A percentile compares a stretch with the other conserved stretches of the same genome.
phyloP scores from a whole-genome alignment of 2,329 filamentous ascomycete genomes.

The Aspergillus spinulosporus region DNA sequence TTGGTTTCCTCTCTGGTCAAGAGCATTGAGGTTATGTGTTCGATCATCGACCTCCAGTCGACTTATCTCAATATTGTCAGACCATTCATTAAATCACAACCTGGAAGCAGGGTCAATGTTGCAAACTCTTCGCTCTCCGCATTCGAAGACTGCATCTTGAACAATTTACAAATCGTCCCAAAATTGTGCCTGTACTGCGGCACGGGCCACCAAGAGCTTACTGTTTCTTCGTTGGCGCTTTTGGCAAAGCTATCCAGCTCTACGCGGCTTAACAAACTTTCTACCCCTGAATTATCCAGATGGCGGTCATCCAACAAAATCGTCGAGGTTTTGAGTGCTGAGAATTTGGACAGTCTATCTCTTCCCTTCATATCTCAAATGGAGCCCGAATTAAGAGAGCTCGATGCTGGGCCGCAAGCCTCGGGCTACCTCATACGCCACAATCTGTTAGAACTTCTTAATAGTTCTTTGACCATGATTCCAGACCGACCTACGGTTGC shows the following conservation, averaged over 20 bases:
- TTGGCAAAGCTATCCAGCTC: constrained; percentile 86
- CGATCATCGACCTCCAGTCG: constrained; percentile 80
- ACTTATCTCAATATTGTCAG: constrained; percentile 92
- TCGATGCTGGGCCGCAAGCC: constrained; percentile 68
- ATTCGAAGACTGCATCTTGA: constrained; percentile 88
- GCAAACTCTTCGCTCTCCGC: constrained; percentile 77
- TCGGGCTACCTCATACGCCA: constrained; percentile 79
- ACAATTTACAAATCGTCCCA: constrained; percentile 74
- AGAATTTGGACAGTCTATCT: constrained; percentile 78
- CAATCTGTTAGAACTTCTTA: constrained; percentile 81
- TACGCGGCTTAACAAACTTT: constrained; percentile 71
- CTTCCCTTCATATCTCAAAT: constrained; percentile 71
- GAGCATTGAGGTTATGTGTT: constrained; percentile 79
- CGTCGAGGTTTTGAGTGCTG: constrained; percentile 81
- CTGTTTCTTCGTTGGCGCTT: constrained; percentile 75
- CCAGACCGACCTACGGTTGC: constrained; percentile 81
- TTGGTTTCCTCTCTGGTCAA: constrained; percentile 75
- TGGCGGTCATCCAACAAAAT: constrained; percentile 75
- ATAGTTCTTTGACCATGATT: constrained; percentile 72
- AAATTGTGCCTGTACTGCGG: constrained; percentile 85
- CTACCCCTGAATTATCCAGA: constrained; percentile 61
- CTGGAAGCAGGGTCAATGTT: constrained; percentile 61
- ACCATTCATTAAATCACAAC: constrained; percentile 70
- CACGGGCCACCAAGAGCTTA: constrained; percentile 76
- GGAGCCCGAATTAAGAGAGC: constrained; percentile 64